Percentiles rank a stretch among this genome's conserved stretches.
These are phyloP conservation scores for Camelina neglecta DNA, from an alignment of 345 rosid genomes.

Conservation along the genomic window DNA sequence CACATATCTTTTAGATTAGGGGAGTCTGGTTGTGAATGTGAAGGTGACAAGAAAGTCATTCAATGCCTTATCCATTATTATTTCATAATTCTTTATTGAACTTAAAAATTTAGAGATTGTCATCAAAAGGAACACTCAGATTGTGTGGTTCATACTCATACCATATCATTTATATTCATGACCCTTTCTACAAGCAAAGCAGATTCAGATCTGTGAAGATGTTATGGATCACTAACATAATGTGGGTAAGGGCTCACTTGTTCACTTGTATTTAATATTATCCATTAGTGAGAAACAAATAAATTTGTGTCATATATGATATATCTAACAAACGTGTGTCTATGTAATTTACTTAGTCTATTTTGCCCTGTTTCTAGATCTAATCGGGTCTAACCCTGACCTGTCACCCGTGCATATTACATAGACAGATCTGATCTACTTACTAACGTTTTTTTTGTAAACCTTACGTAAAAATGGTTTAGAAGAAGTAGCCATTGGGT, in stretches of 20 bases:
- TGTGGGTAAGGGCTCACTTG: conserved; percentile 25
- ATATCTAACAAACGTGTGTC: neutral
- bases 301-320: no score
- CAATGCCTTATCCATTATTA: conserved; percentile 33
- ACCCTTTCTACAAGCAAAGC: conserved; percentile 34
- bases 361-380: neutral
- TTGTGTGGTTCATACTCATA: conserved; percentile 26
- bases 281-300: conserved; percentile 8
- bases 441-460: neutral
- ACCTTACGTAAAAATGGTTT: neutral
- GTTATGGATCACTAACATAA: conserved; percentile 29
- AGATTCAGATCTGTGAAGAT: conserved; percentile 24
- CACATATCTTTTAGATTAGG: conserved; percentile 22
- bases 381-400: neutral
- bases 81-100: conserved; percentile 1
- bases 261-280: conserved; percentile 16
- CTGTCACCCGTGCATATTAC: neutral
- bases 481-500: neutral
- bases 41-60: conserved; percentile 33
- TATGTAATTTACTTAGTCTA: neutral
- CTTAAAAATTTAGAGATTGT: conserved; percentile 7
- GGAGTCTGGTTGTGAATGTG: conserved; percentile 22
- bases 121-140: conserved; percentile 11
- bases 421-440: neutral
- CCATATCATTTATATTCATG: conserved; percentile 18